These are phyloP conservation scores for Diaporthe capsici DNA, from an alignment of 2,329 filamentous ascomycete genomes.

Conservation along the genomic window DNA sequence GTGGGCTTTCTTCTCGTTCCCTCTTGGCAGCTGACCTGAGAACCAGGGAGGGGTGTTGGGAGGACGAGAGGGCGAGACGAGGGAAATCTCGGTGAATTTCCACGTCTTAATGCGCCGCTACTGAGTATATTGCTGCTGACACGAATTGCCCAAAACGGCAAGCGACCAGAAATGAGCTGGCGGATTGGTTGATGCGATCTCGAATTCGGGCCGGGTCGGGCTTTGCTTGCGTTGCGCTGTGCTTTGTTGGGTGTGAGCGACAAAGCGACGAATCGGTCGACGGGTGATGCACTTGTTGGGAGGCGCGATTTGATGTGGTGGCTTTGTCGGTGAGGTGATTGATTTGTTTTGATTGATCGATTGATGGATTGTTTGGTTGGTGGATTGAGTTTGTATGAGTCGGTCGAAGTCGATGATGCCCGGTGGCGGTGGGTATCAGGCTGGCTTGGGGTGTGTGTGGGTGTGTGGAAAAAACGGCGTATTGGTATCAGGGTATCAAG, in stretches of 20 bases:
- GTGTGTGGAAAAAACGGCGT: not conserved
- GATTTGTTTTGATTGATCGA: not conserved
- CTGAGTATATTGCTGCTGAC: conserved; percentile 28
- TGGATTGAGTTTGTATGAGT: not conserved
- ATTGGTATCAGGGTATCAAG: conserved; percentile 34
- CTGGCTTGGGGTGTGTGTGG: not conserved
- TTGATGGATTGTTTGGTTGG: not conserved
- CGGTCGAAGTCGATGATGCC: not conserved
- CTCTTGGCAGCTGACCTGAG: conserved; percentile 21
- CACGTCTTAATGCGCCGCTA: conserved; percentile 25
- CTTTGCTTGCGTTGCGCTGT: conserved; percentile 22
- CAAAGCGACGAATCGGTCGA: conserved; percentile 1
- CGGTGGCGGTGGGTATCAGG: not conserved
- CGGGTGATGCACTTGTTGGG: conserved; percentile 28
- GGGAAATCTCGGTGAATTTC: conserved; percentile 32
- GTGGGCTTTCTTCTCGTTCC: not conserved
- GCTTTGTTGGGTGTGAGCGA: conserved; percentile 14
- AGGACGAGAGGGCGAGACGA: not conserved
- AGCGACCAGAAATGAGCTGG: conserved; percentile 18
- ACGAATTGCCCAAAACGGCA: conserved; percentile 12
- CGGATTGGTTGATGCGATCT: conserved; percentile 31
- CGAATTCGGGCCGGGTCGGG: conserved; percentile 32
- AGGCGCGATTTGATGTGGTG: not conserved
- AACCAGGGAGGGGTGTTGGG: not conserved
- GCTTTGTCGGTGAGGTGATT: conserved; percentile 12